These are phyloP conservation scores for Pyronema domesticum DNA, from an alignment of 495 filamentous ascomycete genomes.

Conservation along the genomic window DNA sequence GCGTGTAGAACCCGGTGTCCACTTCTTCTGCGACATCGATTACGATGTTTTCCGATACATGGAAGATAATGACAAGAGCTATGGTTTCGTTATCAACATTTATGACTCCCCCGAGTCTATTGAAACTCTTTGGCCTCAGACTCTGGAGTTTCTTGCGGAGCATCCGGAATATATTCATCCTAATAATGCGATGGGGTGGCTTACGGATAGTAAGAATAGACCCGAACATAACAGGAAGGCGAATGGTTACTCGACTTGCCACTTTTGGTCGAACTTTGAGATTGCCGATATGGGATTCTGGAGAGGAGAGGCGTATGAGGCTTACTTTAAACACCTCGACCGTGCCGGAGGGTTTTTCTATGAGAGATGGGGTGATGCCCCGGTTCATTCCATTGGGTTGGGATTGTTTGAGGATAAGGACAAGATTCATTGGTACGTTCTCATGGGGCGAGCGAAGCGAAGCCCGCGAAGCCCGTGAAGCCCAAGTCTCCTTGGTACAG, in stretches of 20 bases:
- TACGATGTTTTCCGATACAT: constrained; percentile 99
- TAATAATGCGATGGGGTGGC: constrained; percentile 75
- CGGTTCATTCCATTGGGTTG: constrained; percentile 89
- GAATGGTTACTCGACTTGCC: constrained; percentile 94
- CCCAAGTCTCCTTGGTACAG: too few species aligned
- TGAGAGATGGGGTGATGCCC: constrained; percentile 96
- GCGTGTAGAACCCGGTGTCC: constrained; percentile 97
- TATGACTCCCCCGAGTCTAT: constrained; percentile 81
- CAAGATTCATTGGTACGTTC: constrained; percentile 82
- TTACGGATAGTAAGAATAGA: constrained; percentile 57
- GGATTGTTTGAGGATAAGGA: constrained; percentile 79
- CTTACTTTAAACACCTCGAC: constrained; percentile 93
- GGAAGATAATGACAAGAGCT: constrained; percentile 93
- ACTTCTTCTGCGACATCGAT: constrained; percentile 98
- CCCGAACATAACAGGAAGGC: constrained; percentile 64
- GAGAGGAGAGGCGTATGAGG: constrained; percentile 75
- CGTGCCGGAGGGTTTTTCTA: constrained; percentile 95
- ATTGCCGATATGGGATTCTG: constrained; percentile 92
- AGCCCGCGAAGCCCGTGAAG: neutral
- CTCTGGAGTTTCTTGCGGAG: constrained; percentile 64
- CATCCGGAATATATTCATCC: constrained; percentile 65
- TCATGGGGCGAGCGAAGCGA: neutral
- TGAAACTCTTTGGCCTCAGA: constrained; percentile 86
- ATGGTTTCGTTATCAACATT: constrained; percentile 96
- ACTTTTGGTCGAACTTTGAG: constrained; percentile 99